Conservation (phyloP, 441 rosid genomes). For the Brassica balearica region DNA sequence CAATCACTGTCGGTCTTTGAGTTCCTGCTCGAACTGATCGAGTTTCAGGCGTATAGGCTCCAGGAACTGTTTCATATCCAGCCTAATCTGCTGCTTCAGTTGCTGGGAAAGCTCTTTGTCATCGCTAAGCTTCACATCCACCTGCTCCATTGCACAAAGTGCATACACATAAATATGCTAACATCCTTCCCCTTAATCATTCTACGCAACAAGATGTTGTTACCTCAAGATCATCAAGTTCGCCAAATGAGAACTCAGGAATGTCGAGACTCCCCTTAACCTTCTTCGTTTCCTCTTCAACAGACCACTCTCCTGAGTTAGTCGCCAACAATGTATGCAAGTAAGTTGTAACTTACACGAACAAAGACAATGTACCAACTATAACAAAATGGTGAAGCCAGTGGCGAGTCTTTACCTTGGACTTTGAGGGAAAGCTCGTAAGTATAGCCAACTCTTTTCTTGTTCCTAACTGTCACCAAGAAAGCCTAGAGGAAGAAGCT, state of each 20-base stretch:
- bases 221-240: constrained; percentile 93
- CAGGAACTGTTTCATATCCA: constrained; percentile 74
- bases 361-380: background rate
- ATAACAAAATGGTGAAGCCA: background rate
- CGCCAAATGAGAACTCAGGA: constrained; percentile 87
- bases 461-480: constrained; percentile 86
- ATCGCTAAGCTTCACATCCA: constrained; percentile 65
- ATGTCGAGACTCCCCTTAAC: constrained; percentile 73
- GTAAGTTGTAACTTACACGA: background rate
- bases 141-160: constrained; percentile 48
- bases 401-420: constrained; percentile 50
- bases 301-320: constrained; percentile 79
- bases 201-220: background rate
- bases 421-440: constrained; percentile 81
- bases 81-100: constrained; percentile 57
- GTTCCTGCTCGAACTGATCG: constrained; percentile 81
- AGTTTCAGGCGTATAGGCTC: constrained; percentile 76
- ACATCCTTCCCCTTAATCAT: background rate
- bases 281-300: constrained; percentile 61
- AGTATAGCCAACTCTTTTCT: constrained; percentile 85
- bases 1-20: constrained; percentile 64
- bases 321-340: background rate
- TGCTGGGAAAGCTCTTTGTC: constrained; percentile 68
- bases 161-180: background rate
- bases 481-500: constrained; percentile 65